Conservation (phyloP, 768 basidiomycete genomes). For the Russula virescens region DNA sequence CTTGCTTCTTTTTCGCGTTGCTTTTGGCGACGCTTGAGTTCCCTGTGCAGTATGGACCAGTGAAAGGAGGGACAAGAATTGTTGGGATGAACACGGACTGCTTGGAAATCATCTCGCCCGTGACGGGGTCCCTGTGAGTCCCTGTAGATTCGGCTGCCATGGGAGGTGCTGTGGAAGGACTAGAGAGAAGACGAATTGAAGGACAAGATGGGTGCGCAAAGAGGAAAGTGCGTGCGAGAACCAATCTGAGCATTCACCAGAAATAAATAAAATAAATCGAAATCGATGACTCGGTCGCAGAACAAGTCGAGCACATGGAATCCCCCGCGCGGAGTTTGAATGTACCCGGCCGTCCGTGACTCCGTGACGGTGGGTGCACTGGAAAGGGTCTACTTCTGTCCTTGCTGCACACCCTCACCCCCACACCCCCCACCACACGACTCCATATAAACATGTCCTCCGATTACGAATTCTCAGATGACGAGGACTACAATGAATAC, state of each 20-base stretch:
- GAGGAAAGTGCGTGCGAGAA: too few species aligned
- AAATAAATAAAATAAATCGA: slow-evolving; percentile 20
- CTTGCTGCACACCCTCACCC: slow-evolving; percentile 5
- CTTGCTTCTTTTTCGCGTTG: slow-evolving; percentile 64
- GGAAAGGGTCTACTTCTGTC: background rate
- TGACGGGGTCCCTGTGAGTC: slow-evolving; percentile 71
- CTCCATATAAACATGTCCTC: slow-evolving; percentile 42
- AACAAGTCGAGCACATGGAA: background rate
- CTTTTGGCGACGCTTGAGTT: slow-evolving; percentile 92
- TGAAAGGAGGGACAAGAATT: slow-evolving; percentile 22
- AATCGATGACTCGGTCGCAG: background rate
- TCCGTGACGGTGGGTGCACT: background rate
- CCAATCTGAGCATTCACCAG: slow-evolving; percentile 26
- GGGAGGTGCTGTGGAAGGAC: background rate
- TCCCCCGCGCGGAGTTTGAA: slow-evolving; percentile 15
- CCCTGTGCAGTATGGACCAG: slow-evolving; percentile 45
- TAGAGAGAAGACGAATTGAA: background rate
- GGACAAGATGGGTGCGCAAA: background rate
- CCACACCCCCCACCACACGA: slow-evolving; percentile 3
- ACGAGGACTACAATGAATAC: slow-evolving; percentile 52
- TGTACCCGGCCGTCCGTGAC: background rate
- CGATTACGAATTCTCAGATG: slow-evolving; percentile 68
- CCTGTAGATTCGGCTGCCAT: slow-evolving; percentile 38
- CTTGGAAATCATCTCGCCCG: slow-evolving; percentile 97
- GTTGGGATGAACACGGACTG: slow-evolving; percentile 46